Conservation (phyloP, 176 grass and related monocot species). For the Eragrostis nindensis region DNA sequence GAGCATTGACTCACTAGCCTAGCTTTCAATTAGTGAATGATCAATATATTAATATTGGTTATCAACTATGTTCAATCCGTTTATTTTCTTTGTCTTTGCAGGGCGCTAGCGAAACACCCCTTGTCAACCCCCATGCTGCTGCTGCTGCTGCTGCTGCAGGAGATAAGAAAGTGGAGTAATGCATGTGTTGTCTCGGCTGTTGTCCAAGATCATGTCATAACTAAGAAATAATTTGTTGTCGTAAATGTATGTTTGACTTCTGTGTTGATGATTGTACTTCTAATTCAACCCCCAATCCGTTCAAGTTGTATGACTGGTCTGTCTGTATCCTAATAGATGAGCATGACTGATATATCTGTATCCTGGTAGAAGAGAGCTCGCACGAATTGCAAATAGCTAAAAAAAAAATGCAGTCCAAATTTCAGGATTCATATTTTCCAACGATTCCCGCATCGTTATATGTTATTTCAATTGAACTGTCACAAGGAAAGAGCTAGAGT, state of each 20-base stretch:
- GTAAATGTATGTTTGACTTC: neutral
- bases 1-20: neutral
- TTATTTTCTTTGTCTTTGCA: conserved; percentile 23
- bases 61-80: neutral
- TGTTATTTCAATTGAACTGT: neutral
- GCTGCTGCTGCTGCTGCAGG: neutral
- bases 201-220: neutral
- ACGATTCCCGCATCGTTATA: neutral
- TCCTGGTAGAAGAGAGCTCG: neutral
- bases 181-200: neutral
- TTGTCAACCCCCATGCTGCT: conserved; percentile 33
- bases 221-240: conserved; percentile 33
- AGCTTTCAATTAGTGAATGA: neutral
- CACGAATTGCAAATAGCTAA: neutral
- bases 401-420: neutral
- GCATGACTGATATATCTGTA: neutral
- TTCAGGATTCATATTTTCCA: neutral
- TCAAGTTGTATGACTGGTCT: neutral
- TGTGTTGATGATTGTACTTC: neutral
- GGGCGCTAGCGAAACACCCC: conserved; percentile 49
- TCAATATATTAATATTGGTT: neutral
- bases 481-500: neutral
- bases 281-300: neutral
- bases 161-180: conserved; percentile 62
- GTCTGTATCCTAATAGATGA: neutral